Conservation (phyloP, 2,329 filamentous ascomycete species). For the Arthrobotrys entomopaga region DNA sequence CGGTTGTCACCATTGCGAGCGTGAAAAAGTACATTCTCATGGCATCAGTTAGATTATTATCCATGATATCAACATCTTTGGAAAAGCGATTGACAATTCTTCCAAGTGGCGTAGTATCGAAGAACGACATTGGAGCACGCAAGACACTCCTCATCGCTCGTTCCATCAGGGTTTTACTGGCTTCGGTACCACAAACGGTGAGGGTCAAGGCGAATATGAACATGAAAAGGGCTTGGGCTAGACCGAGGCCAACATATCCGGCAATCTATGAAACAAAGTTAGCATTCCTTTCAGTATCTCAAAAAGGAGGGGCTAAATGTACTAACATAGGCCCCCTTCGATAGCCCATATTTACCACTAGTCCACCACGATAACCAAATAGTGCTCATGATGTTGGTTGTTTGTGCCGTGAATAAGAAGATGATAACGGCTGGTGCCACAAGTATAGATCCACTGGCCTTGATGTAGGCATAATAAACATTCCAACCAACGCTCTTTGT, state of each 20-base stretch:
- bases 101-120: constrained; percentile 94
- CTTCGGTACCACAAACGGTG: constrained; percentile 80
- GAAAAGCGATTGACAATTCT: constrained; percentile 97
- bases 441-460: constrained; percentile 86
- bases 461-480: constrained; percentile 93
- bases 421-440: constrained; percentile 84
- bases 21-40: constrained; percentile 95
- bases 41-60: constrained; percentile 88
- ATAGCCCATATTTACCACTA: constrained; percentile 64
- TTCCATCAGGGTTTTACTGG: constrained; percentile 83
- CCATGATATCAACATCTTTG: constrained; percentile 95
- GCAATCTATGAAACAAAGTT: constrained; percentile 67
- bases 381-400: constrained; percentile 80
- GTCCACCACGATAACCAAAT: constrained; percentile 93
- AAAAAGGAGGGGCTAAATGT: neutral
- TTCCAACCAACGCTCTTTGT: constrained; percentile 84
- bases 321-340: constrained; percentile 78
- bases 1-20: constrained; percentile 82
- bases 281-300: constrained; percentile 3
- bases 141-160: constrained; percentile 80
- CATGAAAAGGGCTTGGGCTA: constrained; percentile 75
- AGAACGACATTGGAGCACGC: constrained; percentile 81
- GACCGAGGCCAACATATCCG: constrained; percentile 76
- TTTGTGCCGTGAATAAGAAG: constrained; percentile 81
- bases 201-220: constrained; percentile 83